Percentiles rank a stretch among this genome's conserved stretches.
phyloP scores from a whole-genome alignment of 2,329 filamentous ascomycete species.

The Colletotrichum cereale region DNA sequence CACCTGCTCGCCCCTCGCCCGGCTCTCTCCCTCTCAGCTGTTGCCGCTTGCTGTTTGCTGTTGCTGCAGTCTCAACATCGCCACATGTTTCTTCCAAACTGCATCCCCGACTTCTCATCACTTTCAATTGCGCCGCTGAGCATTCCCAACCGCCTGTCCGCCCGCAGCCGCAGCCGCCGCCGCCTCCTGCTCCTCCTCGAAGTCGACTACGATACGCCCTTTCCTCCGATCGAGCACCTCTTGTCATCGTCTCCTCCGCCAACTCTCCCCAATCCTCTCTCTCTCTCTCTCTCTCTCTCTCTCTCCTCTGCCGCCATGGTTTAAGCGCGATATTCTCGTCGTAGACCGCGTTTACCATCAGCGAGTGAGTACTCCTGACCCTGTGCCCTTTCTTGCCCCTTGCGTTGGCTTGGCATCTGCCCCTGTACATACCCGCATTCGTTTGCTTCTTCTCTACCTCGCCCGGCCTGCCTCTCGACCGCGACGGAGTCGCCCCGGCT shows the following conservation, averaged over 20 bases:
- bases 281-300: neutral
- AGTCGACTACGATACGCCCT: neutral
- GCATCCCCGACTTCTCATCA: neutral
- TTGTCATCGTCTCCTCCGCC: neutral
- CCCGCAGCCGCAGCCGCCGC: neutral
- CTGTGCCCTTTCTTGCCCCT: neutral
- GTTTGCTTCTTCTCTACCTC: neutral
- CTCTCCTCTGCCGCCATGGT: neutral
- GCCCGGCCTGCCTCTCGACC: neutral
- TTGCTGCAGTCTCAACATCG: neutral
- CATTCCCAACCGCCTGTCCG: no score
- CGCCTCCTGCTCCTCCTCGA: neutral
- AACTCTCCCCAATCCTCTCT: neutral
- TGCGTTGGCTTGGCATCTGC: neutral
- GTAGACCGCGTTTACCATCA: neutral
- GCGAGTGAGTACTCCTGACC: neutral
- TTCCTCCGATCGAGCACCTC: neutral
- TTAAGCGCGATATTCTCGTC: neutral
- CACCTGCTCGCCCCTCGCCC: neutral
- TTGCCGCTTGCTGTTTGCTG: no score
- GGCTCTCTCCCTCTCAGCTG: neutral
- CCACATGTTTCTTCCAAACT: neutral
- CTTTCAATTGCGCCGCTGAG: neutral
- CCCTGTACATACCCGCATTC: neutral
- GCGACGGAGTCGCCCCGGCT: neutral